These are phyloP conservation scores for Lasiosphaeris hirsuta DNA, from an alignment of 495 filamentous ascomycete genomes.

Conservation along the genomic window DNA sequence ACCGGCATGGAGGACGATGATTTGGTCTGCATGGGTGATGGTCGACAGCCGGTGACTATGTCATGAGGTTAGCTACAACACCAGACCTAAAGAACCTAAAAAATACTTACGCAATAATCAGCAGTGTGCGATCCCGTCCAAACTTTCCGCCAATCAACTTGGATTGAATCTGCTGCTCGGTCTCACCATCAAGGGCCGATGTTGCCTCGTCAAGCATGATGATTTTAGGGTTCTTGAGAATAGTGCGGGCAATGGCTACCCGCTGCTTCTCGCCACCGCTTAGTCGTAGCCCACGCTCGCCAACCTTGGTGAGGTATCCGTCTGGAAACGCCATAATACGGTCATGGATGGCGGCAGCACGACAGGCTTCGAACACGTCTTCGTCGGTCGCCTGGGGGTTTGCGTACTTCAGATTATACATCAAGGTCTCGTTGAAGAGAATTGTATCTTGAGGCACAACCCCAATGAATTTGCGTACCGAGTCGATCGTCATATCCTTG, in stretches of 20 bases:
- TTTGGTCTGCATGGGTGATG: constrained; percentile 91
- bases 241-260: constrained; percentile 93
- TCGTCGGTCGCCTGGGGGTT: constrained; percentile 82
- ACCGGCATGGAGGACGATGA: constrained; percentile 85
- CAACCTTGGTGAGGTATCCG: constrained; percentile 86
- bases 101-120: constrained; percentile 55
- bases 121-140: constrained; percentile 76
- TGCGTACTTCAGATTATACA: constrained; percentile 96
- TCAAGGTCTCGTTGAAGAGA: constrained; percentile 92
- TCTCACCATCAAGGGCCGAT: constrained; percentile 90
- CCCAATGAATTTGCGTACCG: constrained; percentile 83
- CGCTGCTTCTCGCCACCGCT: constrained; percentile 97
- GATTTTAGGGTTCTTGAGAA: constrained; percentile 91
- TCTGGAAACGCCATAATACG: constrained; percentile 93
- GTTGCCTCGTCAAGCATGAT: constrained; percentile 97
- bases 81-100: background rate
- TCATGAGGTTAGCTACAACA: background rate
- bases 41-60: constrained; percentile 81
- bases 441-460: constrained; percentile 97
- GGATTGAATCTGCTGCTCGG: constrained; percentile 91
- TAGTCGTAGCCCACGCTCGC: constrained; percentile 87
- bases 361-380: constrained; percentile 83
- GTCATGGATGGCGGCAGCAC: constrained; percentile 91
- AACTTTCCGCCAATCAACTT: constrained; percentile 77
- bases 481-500: constrained; percentile 84